phyloP scores from a whole-genome alignment of 495 filamentous ascomycete species.

The Aspergillus affinis region DNA sequence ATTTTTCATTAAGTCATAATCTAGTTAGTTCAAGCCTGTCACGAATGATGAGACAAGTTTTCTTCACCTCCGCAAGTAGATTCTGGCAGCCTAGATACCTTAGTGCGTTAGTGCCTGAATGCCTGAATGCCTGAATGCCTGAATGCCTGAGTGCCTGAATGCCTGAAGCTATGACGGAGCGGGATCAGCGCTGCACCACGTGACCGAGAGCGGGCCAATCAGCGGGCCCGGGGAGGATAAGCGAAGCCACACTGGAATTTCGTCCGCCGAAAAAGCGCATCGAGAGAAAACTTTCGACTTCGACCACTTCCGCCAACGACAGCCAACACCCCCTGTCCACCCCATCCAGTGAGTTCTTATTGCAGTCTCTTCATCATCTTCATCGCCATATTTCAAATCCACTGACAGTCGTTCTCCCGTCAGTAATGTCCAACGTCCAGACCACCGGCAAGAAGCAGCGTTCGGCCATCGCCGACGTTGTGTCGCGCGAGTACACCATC shows the following conservation, averaged over 20 bases:
- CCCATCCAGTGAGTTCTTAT: slow-evolving; percentile 40
- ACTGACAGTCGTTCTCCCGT: slow-evolving; percentile 2
- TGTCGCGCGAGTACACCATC: slow-evolving; percentile 99
- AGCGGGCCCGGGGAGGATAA: slow-evolving; percentile 26
- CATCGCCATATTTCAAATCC: slow-evolving; percentile 4
- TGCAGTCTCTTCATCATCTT: neutral
- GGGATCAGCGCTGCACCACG: neutral
- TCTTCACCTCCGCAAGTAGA: too few relatives aligned
- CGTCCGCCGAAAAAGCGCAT: slow-evolving; percentile 32
- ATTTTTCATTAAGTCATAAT: neutral
- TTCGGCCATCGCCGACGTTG: slow-evolving; percentile 96
- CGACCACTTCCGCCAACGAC: slow-evolving; percentile 47
- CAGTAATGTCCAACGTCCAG: slow-evolving; percentile 70
- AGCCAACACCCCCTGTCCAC: slow-evolving; percentile 36
- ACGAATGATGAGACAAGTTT: neutral
- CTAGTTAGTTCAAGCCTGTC: neutral
- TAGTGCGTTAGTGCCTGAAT: too few relatives aligned
- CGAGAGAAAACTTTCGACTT: slow-evolving; percentile 22
- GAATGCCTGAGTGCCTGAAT: neutral
- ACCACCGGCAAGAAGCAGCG: slow-evolving; percentile 69
- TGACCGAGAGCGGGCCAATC: slow-evolving; percentile 22
- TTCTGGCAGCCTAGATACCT: neutral
- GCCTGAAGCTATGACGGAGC: too few relatives aligned
- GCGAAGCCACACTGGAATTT: slow-evolving; percentile 49
- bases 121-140: too few relatives aligned